Conservation (phyloP, 163 green algal species). For the Volvox carteri region DNA sequence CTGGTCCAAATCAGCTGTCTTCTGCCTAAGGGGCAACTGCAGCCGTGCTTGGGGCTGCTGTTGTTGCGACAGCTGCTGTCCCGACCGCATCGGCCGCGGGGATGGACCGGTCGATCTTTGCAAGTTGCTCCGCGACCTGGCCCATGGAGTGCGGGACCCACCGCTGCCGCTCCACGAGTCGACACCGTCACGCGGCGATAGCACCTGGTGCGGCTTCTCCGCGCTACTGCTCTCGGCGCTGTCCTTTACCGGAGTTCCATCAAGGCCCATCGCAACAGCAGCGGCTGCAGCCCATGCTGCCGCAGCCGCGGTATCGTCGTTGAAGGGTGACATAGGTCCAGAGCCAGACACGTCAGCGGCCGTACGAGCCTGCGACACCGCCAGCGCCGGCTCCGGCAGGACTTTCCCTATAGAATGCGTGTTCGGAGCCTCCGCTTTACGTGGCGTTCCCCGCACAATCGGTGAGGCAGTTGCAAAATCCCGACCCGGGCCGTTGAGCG, state of each 20-base stretch:
- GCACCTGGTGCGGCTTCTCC: not conserved
- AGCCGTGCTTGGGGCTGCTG: not conserved
- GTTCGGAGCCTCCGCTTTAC: not conserved
- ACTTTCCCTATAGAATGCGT: not conserved
- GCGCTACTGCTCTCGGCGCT: not conserved
- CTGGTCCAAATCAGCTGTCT: not conserved
- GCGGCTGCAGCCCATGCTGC: slow-evolving; percentile 33
- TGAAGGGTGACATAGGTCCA: not conserved
- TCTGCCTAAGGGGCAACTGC: not conserved
- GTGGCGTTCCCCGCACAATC: not conserved
- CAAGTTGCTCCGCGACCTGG: not conserved
- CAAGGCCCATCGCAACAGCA: slow-evolving; percentile 16
- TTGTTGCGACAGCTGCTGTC: slow-evolving; percentile 3
- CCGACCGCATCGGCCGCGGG: not conserved
- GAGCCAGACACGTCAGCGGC: not conserved
- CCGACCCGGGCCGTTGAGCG: not conserved
- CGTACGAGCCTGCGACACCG: not conserved
- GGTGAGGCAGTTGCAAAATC: not conserved
- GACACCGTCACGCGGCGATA: not conserved
- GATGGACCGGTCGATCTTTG: not conserved
- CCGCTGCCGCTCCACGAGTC: not conserved
- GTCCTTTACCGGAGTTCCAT: not conserved
- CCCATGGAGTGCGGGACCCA: not conserved
- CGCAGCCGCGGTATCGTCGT: slow-evolving; percentile 4
- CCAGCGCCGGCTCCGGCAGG: not conserved